Conservation (phyloP, 1,139 yeast genomes). For the Blastobotrys niveus region DNA sequence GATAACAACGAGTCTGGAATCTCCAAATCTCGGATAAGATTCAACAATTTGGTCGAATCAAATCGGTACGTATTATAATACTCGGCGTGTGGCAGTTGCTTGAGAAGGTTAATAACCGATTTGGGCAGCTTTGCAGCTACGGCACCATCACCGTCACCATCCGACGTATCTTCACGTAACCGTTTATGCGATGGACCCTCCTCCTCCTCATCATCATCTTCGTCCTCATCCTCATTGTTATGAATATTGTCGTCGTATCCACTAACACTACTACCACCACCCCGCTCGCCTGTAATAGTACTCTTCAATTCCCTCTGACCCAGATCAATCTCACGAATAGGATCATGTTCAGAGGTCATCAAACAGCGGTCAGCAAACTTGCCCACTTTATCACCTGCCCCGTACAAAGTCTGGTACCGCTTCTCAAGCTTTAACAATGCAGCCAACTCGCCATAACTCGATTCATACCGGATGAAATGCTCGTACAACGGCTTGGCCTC, state of each 20-base stretch:
- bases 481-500: conserved; percentile 42
- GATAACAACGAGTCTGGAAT: conserved; percentile 12
- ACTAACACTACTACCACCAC: background rate
- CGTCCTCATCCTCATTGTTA: background rate
- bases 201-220: background rate
- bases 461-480: conserved; percentile 49
- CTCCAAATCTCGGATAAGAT: conserved; percentile 21
- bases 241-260: too few species aligned
- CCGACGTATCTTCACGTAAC: too few species aligned
- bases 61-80: conserved; percentile 28
- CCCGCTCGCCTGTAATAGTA: too few species aligned
- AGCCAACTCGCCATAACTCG: conserved; percentile 57
- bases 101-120: conserved; percentile 25
- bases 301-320: conserved; percentile 15
- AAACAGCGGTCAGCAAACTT: conserved; percentile 39
- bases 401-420: conserved; percentile 61
- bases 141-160: too few species aligned
- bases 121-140: conserved; percentile 26
- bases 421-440: conserved; percentile 62
- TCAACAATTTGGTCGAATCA: conserved; percentile 24
- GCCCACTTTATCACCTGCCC: conserved; percentile 37
- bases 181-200: background rate
- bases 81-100: conserved; percentile 31
- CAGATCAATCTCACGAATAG: conserved; percentile 43
- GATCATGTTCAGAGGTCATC: conserved; percentile 40